Conservation (phyloP, 208 protist species). For the Wallacemonas collosoma region DNA sequence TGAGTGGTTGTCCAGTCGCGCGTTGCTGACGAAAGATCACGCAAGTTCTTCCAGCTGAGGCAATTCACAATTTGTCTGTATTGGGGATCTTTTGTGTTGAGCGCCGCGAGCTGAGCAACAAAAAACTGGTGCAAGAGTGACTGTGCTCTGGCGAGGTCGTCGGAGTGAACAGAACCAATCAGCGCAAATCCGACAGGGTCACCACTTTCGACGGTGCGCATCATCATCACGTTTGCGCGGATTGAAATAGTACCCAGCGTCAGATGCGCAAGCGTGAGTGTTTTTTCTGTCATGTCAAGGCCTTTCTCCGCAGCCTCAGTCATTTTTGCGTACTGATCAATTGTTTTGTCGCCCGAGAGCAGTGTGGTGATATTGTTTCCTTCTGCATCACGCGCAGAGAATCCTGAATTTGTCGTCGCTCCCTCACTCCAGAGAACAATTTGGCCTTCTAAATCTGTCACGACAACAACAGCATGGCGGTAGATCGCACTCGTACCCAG, state of each 20-base stretch:
- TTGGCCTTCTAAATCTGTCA: conserved; percentile 53
- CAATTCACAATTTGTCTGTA: conserved; percentile 57
- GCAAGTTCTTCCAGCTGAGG: conserved; percentile 62
- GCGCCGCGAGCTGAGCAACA: conserved; percentile 39
- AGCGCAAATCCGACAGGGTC: conserved; percentile 48
- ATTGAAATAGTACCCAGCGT: conserved; percentile 58
- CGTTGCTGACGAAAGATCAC: conserved; percentile 42
- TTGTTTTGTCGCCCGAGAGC: conserved; percentile 58
- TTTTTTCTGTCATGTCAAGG: conserved; percentile 42
- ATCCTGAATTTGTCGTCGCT: conserved; percentile 42
- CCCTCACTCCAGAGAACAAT: conserved; percentile 63
- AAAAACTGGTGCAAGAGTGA: conserved; percentile 62
- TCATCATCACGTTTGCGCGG: conserved; percentile 43
- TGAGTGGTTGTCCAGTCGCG: conserved; percentile 49
- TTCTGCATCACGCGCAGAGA: conserved; percentile 52
- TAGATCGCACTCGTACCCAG: conserved; percentile 45
- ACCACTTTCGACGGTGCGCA: conserved; percentile 36
- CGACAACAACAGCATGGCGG: conserved; percentile 45
- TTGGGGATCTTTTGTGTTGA: conserved; percentile 37
- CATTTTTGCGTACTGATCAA: conserved; percentile 65
- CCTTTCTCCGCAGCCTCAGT: conserved; percentile 51
- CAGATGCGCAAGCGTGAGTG: conserved; percentile 47
- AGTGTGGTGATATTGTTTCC: conserved; percentile 63
- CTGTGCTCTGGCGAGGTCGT: conserved; percentile 48
- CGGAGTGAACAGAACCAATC: conserved; percentile 55